Evolutionary conservation across 1,284 basidiomycete species (phyloP), one percentile per base, ranked within the genome.

Genomic region (Quambalaria eucalypti): DNA sequence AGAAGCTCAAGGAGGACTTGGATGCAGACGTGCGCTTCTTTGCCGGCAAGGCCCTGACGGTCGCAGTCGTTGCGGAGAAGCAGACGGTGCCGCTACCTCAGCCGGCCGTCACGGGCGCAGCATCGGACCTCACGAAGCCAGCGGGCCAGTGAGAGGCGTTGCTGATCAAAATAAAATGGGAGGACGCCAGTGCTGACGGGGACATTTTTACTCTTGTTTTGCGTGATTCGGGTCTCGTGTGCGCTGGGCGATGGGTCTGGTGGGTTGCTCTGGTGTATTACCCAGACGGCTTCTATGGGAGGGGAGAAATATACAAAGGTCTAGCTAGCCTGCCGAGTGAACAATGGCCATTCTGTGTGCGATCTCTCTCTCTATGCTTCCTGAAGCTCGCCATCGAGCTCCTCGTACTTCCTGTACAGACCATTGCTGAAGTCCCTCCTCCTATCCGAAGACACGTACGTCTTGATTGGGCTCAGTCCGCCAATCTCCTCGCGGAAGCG

Each of bases 21-120:
- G 95, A 99, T 77, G 90, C 92, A 10, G 95, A 99, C 78, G 95
- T 99, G 55, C 83, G 90, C 69, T 97, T 76, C 73, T 78, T 78
- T 72, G 76, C 78, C n/a, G 76, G 77, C 56, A 77, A 78, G 64
- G 78, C 76, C 9, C 54, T 73, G 30, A 68, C 74, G 51, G 60
- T 70, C 42, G 60, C 61, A 12, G 21, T 26, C 16, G 25, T 21
- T 21, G 42, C 42, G 2, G 21, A 46, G 25, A 46, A 46, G 14
- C 50, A 30, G 28, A 47, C 38, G 42, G 42, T 46, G 19, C 16
- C n/a, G 42, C 14, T 46, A 21, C 42, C 6, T 19, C 10, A n/a
- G 36, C 36, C 36, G 16, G 36, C 36, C 4, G 25, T 46, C 12
- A 46, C 21, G n/a, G 42, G 42, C 14, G 42, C 42, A 14, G 42